Percentiles rank a stretch among this genome's conserved stretches.
Conservation (phyloP, 2,329 filamentous ascomycete genomes). For the Myriosclerotinia scirpicola region DNA sequence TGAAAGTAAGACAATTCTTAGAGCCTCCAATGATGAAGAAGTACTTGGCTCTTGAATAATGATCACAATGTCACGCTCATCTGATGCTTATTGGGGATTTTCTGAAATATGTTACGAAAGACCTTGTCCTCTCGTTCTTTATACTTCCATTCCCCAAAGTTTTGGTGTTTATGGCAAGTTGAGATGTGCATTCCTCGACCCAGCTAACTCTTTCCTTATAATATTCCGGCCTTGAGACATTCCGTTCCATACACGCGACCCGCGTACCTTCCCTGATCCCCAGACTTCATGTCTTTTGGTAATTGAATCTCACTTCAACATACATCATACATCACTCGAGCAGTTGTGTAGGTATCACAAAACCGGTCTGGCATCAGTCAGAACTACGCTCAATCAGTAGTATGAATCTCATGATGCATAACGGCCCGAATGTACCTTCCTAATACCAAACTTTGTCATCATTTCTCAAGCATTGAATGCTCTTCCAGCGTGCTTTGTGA, state of each 20-base stretch:
- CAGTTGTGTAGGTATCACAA: background rate
- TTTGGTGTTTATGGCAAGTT: background rate
- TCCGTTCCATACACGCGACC: slow-evolving; percentile 13
- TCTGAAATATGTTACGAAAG: background rate
- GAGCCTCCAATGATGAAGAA: slow-evolving; percentile 2
- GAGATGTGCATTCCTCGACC: slow-evolving; percentile 2
- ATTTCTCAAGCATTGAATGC: slow-evolving; percentile 11
- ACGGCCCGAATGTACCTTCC: slow-evolving; percentile 19
- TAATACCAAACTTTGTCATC: slow-evolving; percentile 4
- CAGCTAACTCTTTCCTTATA: background rate
- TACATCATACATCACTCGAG: background rate
- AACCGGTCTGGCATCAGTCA: background rate
- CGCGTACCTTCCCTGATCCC: background rate
- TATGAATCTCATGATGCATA: slow-evolving; percentile 13
- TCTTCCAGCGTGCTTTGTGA: background rate
- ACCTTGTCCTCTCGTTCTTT: background rate
- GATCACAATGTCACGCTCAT: slow-evolving; percentile 14
- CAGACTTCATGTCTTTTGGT: background rate
- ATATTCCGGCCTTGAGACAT: slow-evolving; percentile 6
- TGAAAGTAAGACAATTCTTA: slow-evolving; percentile 12
- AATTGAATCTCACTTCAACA: background rate
- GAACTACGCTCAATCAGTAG: background rate
- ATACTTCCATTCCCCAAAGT: background rate
- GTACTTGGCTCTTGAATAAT: background rate
- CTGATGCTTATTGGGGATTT: background rate